A percentile compares a stretch with the other conserved stretches of the same genome.
Evolutionary conservation across 2,329 filamentous ascomycete species (phyloP).

Genomic region (Podosphaera xanthii): DNA sequence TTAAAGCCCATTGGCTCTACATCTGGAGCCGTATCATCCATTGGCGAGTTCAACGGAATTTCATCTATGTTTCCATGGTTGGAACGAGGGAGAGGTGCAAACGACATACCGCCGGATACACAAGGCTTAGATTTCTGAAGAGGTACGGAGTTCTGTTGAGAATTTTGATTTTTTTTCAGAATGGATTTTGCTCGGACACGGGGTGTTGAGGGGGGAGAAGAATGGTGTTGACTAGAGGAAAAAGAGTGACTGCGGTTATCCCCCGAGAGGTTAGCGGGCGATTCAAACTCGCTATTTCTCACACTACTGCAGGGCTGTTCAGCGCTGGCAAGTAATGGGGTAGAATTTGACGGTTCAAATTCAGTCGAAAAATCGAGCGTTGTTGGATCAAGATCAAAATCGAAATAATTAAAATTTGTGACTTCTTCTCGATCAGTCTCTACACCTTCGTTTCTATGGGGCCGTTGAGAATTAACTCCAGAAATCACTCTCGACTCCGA

Average conservation of each 20-base stretch:
- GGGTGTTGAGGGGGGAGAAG: neutral
- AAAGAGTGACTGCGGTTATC: neutral
- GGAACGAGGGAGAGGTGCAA: neutral
- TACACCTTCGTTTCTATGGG: neutral
- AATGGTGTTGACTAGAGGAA: neutral
- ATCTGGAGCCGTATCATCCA: conserved; percentile 1
- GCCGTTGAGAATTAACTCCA: neutral
- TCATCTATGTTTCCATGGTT: neutral
- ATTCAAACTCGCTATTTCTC: no score
- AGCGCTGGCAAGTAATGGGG: neutral
- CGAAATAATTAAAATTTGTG: neutral
- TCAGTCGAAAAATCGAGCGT: neutral
- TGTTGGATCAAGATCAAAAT: neutral
- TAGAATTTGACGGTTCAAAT: neutral
- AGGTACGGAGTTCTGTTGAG: neutral
- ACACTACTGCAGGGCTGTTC: no score
- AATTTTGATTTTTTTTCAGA: no score
- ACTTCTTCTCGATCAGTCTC: no score
- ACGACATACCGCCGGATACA: neutral
- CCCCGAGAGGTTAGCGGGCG: no score
- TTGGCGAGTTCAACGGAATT: neutral
- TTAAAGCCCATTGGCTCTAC: conserved; percentile 7
- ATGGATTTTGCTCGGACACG: neutral
- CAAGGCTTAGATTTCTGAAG: neutral
- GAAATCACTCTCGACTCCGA: neutral